phyloP scores from a whole-genome alignment of 2,329 filamentous ascomycete genomes.

The Penicillium griseofulvum region DNA sequence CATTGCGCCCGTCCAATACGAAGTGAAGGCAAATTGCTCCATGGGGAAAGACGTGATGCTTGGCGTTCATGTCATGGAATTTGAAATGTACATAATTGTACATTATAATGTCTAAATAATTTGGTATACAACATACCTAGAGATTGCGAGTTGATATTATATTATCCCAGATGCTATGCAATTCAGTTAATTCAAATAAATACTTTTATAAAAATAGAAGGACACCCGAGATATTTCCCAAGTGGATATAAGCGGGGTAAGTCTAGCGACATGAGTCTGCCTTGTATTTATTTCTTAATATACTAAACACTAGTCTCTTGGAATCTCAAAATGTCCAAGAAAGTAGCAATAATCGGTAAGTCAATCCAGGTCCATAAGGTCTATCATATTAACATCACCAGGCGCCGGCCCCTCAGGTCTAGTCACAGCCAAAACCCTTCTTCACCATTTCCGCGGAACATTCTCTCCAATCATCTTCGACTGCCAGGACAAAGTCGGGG shows the following conservation, averaged over 20 bases:
- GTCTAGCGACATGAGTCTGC: background rate
- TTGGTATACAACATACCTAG: too few species aligned
- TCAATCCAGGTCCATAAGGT: background rate
- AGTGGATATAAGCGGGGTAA: conserved; percentile 9
- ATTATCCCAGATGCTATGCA: too few species aligned
- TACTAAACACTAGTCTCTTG: background rate
- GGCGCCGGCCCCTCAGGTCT: conserved; percentile 69
- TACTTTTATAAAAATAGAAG: background rate
- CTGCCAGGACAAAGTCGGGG: conserved; percentile 62
- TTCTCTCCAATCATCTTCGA: conserved; percentile 74
- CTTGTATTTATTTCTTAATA: background rate
- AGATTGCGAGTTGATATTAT: too few species aligned
- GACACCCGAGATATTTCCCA: background rate
- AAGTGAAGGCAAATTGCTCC: conserved; percentile 6
- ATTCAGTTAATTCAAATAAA: too few species aligned
- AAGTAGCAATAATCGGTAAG: conserved; percentile 54
- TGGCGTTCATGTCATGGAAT: conserved; percentile 25
- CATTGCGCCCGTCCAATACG: conserved; percentile 2
- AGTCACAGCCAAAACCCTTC: conserved; percentile 69
- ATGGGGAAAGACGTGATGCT: conserved; percentile 11
- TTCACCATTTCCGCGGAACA: conserved; percentile 55
- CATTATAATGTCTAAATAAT: background rate
- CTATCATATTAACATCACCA: conserved; percentile 31
- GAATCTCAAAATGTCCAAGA: conserved; percentile 35
- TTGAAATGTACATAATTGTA: background rate